A percentile compares a stretch with the other conserved stretches of the same genome.
Evolutionary conservation across 225 moss, liverwort and hornwort genomes (phyloP).

Genomic region (Neckera pumila): DNA sequence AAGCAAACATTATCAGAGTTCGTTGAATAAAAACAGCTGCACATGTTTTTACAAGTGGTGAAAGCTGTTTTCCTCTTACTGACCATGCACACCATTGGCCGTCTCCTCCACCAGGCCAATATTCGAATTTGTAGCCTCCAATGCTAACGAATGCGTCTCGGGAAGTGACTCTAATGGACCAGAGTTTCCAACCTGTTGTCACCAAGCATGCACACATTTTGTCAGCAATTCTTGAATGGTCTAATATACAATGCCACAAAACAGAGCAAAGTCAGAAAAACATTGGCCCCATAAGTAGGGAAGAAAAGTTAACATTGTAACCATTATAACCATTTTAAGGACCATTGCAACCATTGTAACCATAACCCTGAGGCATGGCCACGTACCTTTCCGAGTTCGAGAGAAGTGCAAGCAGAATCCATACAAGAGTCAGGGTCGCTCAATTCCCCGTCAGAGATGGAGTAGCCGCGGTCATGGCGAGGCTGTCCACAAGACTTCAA

Average conservation of each 20-base stretch:
- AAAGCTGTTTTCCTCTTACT: neutral
- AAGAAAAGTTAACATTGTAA: neutral
- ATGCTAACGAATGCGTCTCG: slow-evolving; percentile 37
- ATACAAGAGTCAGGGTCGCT: slow-evolving; percentile 33
- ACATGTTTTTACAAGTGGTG: neutral
- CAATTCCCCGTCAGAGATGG: slow-evolving; percentile 49
- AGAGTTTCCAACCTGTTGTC: slow-evolving; percentile 24
- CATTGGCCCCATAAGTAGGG: no score
- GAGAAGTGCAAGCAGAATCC: slow-evolving; percentile 14
- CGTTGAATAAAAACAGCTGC: neutral
- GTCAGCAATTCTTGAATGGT: neutral
- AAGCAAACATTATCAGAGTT: neutral
- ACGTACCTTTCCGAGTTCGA: slow-evolving; percentile 32
- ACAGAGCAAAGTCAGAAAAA: neutral
- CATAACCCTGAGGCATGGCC: neutral
- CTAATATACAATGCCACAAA: neutral
- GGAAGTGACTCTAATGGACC: slow-evolving; percentile 34
- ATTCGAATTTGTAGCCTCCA: slow-evolving; percentile 14
- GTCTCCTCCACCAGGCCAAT: neutral
- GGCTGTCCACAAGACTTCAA: slow-evolving; percentile 10
- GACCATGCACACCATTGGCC: neutral
- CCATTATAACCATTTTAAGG: neutral
- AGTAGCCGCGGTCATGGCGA: slow-evolving; percentile 49
- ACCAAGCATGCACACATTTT: neutral
- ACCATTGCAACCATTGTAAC: neutral